Percentiles rank a stretch among this genome's conserved stretches.
Conservation (phyloP, 345 rosid genomes). For the Melaleuca quinquenervia region DNA sequence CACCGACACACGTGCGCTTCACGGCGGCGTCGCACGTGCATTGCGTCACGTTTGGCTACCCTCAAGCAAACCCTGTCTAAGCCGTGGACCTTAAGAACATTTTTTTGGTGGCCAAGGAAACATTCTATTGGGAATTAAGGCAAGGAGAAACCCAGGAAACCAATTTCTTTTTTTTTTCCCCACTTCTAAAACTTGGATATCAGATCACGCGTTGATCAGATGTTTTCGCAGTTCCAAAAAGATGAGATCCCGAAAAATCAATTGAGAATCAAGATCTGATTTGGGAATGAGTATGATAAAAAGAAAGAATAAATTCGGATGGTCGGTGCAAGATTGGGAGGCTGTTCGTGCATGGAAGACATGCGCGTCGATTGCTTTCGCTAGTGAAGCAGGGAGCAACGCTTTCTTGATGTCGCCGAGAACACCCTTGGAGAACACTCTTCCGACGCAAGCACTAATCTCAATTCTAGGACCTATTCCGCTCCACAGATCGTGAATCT, state of each 20-base stretch:
- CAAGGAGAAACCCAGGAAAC: background rate
- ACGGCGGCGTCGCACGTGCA: background rate
- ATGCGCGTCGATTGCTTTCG: background rate
- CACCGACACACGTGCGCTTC: background rate
- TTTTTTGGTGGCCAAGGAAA: background rate
- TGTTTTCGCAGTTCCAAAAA: background rate
- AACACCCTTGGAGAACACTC: background rate
- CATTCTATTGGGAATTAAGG: background rate
- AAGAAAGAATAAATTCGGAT: background rate
- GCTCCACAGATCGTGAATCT: background rate
- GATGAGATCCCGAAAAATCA: too few relatives aligned
- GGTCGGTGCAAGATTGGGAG: background rate
- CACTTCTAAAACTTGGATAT: background rate
- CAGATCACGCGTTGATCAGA: rapidly evolving
- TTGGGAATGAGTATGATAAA: background rate
- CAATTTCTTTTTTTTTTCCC: background rate
- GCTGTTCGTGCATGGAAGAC: background rate
- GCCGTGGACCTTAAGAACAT: background rate
- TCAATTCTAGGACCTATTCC: background rate
- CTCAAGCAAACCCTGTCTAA: background rate
- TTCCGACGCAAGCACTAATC: background rate
- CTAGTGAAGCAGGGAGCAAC: background rate
- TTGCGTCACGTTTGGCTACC: background rate
- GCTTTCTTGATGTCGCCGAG: background rate
- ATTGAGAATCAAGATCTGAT: background rate